Evolutionary conservation across 768 basidiomycete genomes (phyloP).

Genomic region (Cystoderma amianthinum): DNA sequence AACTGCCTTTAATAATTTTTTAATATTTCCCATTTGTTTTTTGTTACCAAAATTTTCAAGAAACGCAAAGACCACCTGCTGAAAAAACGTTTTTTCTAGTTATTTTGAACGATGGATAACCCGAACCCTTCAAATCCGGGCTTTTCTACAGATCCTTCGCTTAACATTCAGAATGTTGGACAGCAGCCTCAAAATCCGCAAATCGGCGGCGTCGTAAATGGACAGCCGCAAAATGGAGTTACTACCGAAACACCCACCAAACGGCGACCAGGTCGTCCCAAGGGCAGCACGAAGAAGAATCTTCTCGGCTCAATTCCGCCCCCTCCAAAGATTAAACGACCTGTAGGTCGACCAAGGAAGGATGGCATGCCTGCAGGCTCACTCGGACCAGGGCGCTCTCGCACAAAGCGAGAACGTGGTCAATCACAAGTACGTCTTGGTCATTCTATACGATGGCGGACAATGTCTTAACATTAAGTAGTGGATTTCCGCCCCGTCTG

Average conservation of each 20-base stretch:
- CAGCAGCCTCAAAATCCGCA: background rate
- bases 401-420: constrained; percentile 3
- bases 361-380: constrained; percentile 79
- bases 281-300: constrained; percentile 73
- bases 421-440: constrained; percentile 1
- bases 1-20: background rate
- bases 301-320: constrained; percentile 21
- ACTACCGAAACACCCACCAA: constrained; percentile 28
- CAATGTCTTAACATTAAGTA: constrained; percentile 3
- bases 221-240: too few species aligned
- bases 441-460: background rate
- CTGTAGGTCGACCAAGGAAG: constrained; percentile 76
- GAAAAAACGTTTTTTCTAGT: constrained; percentile 1
- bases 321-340: constrained; percentile 61
- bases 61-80: constrained; percentile 1
- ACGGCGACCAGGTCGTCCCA: constrained; percentile 70
- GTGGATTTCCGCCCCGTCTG: constrained; percentile 10
- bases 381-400: constrained; percentile 36
- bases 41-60: too few species aligned
- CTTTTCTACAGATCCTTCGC: background rate
- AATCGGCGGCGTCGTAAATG: background rate
- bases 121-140: background rate
- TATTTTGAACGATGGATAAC: constrained; percentile 4
- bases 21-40: background rate
- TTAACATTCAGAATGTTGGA: background rate